Evolutionary conservation across 257 asterid species (phyloP).

Genomic region (Rauvolfia tetraphylla): DNA sequence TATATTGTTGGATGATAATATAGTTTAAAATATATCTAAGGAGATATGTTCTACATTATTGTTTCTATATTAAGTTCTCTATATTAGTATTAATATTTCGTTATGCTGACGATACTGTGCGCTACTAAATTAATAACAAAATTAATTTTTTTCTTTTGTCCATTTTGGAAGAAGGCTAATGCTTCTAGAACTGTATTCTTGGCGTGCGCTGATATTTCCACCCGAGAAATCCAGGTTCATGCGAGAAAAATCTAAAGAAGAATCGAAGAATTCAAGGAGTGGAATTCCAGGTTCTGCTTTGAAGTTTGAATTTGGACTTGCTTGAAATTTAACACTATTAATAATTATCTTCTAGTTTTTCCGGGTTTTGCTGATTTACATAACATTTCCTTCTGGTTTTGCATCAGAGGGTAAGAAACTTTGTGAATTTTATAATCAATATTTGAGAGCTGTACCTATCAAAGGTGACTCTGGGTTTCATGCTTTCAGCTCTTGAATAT

Average conservation of each 20-base stretch:
- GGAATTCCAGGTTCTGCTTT: background rate
- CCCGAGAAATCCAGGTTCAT: background rate
- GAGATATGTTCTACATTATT: no score
- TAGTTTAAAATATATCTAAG: no score
- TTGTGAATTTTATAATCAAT: background rate
- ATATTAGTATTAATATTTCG: no score
- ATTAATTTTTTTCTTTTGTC: no score
- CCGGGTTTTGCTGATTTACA: background rate
- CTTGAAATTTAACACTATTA: background rate
- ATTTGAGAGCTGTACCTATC: background rate
- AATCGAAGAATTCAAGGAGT: background rate
- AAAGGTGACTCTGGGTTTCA: background rate
- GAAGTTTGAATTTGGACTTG: background rate
- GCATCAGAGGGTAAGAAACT: background rate
- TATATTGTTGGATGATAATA: no score
- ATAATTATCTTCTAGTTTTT: background rate
- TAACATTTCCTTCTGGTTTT: background rate
- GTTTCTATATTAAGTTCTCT: no score
- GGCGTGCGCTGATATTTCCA: no score
- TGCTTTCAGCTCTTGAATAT: background rate
- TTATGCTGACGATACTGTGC: no score
- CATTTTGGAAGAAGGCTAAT: no score
- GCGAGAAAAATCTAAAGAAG: background rate
- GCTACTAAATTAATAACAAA: no score
- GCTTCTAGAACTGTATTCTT: no score